Evolutionary conservation across 306 rosid species (phyloP).

Genomic region (Pueraria montana): DNA sequence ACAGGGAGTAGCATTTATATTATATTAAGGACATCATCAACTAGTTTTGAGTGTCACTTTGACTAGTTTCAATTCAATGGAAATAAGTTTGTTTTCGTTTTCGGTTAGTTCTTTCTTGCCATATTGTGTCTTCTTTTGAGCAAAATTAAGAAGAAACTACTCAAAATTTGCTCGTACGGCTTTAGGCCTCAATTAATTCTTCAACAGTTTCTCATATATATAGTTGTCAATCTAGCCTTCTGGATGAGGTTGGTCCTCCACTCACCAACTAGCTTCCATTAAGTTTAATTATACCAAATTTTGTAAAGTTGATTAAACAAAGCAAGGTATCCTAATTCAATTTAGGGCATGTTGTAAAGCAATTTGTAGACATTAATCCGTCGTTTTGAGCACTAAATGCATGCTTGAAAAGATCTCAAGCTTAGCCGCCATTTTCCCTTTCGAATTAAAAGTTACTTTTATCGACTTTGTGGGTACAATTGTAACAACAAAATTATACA

Average conservation of each 20-base stretch:
- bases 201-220: not conserved
- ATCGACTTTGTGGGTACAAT: not conserved
- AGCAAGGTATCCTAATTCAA: not conserved
- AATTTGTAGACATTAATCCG: not conserved
- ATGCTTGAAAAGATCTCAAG: not conserved
- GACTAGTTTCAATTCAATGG: constrained; percentile 38
- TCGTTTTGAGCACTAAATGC: not conserved
- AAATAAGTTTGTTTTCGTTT: constrained; percentile 5
- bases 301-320: not conserved
- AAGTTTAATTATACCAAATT: not conserved
- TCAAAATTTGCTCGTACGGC: not conserved
- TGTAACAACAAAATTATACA: not conserved
- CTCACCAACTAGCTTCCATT: constrained; percentile 5
- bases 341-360: constrained; percentile 19
- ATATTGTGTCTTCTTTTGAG: not conserved
- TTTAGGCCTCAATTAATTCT: constrained; percentile 7
- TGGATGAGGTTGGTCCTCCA: constrained; percentile 25
- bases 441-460: not conserved
- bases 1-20: constrained; percentile 45
- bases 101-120: constrained; percentile 8
- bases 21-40: constrained; percentile 15
- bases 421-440: not conserved
- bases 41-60: constrained; percentile 35
- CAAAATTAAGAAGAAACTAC: not conserved
- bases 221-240: not conserved